Evolutionary conservation across 2,329 filamentous ascomycete genomes (phyloP), one percentile per base, ranked within the genome.

Genomic region (Neonectria magnoliae): DNA sequence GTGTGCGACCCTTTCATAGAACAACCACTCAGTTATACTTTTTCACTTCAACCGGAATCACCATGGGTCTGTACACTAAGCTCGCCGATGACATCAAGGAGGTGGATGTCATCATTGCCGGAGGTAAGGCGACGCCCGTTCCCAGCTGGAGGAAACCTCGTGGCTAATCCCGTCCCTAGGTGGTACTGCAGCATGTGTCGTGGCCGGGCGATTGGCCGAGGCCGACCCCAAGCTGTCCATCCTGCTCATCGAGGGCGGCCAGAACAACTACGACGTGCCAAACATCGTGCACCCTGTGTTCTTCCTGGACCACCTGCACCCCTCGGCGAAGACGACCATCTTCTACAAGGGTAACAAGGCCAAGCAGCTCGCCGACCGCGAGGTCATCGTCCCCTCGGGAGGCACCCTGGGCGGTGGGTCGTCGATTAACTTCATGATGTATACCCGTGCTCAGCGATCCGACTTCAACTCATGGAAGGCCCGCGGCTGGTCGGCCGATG

Each of bases 381-480:
- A 72, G 54, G 57, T 70, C n/a, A 64, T 72, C 2, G 71, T 78
- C 4, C 71, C 74, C 0, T 68, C 68, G 0, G 76, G 76, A 9
- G 72, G 75, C 7, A 70, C 72, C 0, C 62, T 78, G 0, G 76
- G 76, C 2, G 76, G 76, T 5, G 76, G 76, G 1, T 78, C 76
- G 1, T 73, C 75, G 0, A 76, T 77, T 57, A 78, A 78, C 45
- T 71, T 76, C 51, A 73, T 77, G 73, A 76, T 76, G 56, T 78
- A 78, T 60, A 76, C 70, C 4, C 71, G 76, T 38, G 74, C 75
- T 3, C 77, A 79, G 27, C 65, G 71, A 1, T 66, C 70, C 1
- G 78, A 80, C 25, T 76, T 73, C 33, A 74, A 81, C 36, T 71
- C 75, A 0, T 81, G 79, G 78, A 71, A 76, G 1, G 75, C 71